A percentile compares a stretch with the other conserved stretches of the same genome.
These are phyloP conservation scores for Trichoderma citrinoviride DNA, from an alignment of 2,329 filamentous ascomycete species.

Conservation along the genomic window DNA sequence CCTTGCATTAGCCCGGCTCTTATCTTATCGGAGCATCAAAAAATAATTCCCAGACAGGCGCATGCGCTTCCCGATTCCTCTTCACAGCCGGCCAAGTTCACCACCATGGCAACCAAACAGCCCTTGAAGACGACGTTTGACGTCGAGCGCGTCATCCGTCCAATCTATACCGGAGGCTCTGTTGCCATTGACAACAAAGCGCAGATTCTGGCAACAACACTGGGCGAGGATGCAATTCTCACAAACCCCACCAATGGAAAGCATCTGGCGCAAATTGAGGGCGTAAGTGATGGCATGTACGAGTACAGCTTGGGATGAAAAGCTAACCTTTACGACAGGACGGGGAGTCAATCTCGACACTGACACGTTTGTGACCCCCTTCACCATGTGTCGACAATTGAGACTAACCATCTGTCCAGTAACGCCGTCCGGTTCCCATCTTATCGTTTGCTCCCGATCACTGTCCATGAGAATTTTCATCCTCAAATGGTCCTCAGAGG, in stretches of 20 bases:
- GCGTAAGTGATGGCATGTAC: slow-evolving; percentile 52
- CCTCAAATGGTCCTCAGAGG: slow-evolving; percentile 58
- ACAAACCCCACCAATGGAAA: slow-evolving; percentile 80
- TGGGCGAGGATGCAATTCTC: slow-evolving; percentile 89
- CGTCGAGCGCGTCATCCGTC: slow-evolving; percentile 75
- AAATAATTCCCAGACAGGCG: slow-evolving; percentile 21
- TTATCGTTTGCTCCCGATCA: slow-evolving; percentile 91
- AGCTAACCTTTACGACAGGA: slow-evolving; percentile 49
- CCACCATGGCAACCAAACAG: slow-evolving; percentile 56
- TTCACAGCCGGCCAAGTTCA: background rate
- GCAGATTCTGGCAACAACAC: slow-evolving; percentile 76
- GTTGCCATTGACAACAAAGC: slow-evolving; percentile 80
- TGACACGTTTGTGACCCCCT: slow-evolving; percentile 52
- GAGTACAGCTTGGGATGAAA: background rate
- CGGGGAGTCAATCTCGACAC: slow-evolving; percentile 74
- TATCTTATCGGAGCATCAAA: slow-evolving; percentile 13
- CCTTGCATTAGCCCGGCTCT: background rate
- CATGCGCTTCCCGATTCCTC: slow-evolving; percentile 1
- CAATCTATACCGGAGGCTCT: slow-evolving; percentile 90
- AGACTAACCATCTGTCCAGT: slow-evolving; percentile 50
- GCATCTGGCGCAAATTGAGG: slow-evolving; percentile 82
- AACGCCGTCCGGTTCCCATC: slow-evolving; percentile 81
- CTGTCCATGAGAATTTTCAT: slow-evolving; percentile 90
- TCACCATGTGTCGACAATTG: background rate
- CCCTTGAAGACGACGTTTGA: slow-evolving; percentile 86